A percentile compares a stretch with the other conserved stretches of the same genome.
Evolutionary conservation across 768 basidiomycete species (phyloP).

Genomic region (Leccinum imitatum): DNA sequence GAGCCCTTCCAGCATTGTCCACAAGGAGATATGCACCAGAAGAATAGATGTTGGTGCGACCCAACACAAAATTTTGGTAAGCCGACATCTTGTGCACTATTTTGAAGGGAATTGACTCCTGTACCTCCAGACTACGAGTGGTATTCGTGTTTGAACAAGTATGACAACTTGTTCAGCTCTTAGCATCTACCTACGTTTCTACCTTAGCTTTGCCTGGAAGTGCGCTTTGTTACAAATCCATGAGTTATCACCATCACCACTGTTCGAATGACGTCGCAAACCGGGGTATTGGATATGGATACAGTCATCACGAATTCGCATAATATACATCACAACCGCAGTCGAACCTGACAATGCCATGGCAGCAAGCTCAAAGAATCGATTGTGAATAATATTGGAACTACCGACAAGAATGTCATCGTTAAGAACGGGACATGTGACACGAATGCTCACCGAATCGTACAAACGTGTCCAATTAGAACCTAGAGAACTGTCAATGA

Average conservation of each 20-base stretch:
- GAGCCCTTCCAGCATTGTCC: conserved; percentile 80
- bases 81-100: conserved; percentile 16
- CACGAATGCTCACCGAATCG: conserved; percentile 68
- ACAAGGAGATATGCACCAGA: conserved; percentile 50
- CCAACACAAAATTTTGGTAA: conserved; percentile 67
- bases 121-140: conserved; percentile 63
- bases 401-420: conserved; percentile 37
- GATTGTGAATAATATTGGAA: conserved; percentile 95
- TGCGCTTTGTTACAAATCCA: neutral
- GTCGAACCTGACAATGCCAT: conserved; percentile 3
- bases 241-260: neutral
- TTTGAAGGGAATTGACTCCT: conserved; percentile 6
- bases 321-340: neutral
- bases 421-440: conserved; percentile 1
- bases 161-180: conserved; percentile 56
- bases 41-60: conserved; percentile 72
- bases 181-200: conserved; percentile 2
- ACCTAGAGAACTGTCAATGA: conserved; percentile 88
- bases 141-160: conserved; percentile 87
- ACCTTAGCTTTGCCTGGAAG: neutral
- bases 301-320: conserved; percentile 1
- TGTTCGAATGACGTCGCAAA: neutral
- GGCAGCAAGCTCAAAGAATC: conserved; percentile 52
- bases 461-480: conserved; percentile 96
- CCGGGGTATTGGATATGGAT: neutral